Percentiles rank a stretch among this genome's conserved stretches.
Evolutionary conservation across 1,284 basidiomycete species (phyloP).

Genomic region (Porodaedalea pini): DNA sequence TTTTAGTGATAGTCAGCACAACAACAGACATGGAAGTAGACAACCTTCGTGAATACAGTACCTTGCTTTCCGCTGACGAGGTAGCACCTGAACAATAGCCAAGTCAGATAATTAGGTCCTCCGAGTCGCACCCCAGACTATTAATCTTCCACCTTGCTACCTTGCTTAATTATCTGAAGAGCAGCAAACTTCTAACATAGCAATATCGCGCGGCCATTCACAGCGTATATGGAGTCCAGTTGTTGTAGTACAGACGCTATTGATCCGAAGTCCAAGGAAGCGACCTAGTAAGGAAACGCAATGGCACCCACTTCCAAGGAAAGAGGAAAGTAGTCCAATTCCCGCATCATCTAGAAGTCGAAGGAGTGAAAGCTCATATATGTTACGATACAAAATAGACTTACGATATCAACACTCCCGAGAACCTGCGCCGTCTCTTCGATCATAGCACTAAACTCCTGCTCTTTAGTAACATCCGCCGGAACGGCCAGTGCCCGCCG

Average conservation of each 20-base stretch:
- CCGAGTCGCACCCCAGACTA: background rate
- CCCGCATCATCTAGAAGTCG: conserved; percentile 22
- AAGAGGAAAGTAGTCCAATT: conserved; percentile 2
- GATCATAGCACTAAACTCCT: conserved; percentile 20
- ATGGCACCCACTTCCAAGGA: conserved; percentile 1
- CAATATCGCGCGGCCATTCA: conserved; percentile 21
- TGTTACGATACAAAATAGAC: conserved; percentile 18
- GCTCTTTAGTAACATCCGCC: conserved; percentile 24
- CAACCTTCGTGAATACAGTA: background rate
- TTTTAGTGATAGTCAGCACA: background rate
- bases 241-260: conserved; percentile 8
- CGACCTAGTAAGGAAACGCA: background rate
- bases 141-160: conserved; percentile 16
- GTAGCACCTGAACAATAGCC: conserved; percentile 5
- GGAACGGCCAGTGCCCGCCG: conserved; percentile 11
- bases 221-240: conserved; percentile 17
- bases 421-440: conserved; percentile 21
- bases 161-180: conserved; percentile 24
- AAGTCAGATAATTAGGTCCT: background rate
- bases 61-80: conserved; percentile 16
- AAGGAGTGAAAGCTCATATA: too few species aligned
- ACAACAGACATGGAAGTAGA: background rate
- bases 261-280: background rate
- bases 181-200: conserved; percentile 23
- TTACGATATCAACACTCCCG: conserved; percentile 25